These are phyloP conservation scores for Phalaenopsis equestris DNA, from an alignment of 106 monocot genomes.

Conservation along the genomic window DNA sequence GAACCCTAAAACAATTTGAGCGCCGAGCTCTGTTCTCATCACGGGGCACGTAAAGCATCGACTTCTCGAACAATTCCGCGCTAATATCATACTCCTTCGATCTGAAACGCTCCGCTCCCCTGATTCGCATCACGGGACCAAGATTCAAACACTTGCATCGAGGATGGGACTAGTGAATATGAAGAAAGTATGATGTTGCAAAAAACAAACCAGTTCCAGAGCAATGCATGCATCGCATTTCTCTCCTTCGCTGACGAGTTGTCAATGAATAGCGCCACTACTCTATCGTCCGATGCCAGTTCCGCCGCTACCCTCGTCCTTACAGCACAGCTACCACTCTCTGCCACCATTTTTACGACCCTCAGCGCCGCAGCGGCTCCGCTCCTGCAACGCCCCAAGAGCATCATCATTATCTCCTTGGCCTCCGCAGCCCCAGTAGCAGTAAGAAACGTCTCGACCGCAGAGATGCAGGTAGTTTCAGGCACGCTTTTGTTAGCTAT, in stretches of 20 bases:
- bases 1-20: conserved; percentile 86
- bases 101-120: conserved; percentile 83
- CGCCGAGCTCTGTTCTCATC: conserved; percentile 61
- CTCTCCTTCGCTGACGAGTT: conserved; percentile 35
- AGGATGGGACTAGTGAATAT: not conserved
- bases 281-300: conserved; percentile 64
- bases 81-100: conserved; percentile 55
- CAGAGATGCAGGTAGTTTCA: conserved; percentile 53
- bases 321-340: conserved; percentile 33
- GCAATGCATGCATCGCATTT: conserved; percentile 66
- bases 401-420: conserved; percentile 35
- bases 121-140: conserved; percentile 13
- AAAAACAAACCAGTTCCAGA: conserved; percentile 80
- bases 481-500: conserved; percentile 38
- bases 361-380: conserved; percentile 54
- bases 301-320: conserved; percentile 57
- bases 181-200: not conserved
- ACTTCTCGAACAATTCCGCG: conserved; percentile 83
- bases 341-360: conserved; percentile 52
- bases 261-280: conserved; percentile 49
- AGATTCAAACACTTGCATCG: not conserved
- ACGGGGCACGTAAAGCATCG: conserved; percentile 74
- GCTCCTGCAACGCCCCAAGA: conserved; percentile 45
- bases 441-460: conserved; percentile 52
- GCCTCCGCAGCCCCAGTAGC: conserved; percentile 56